Evolutionary conservation across 768 basidiomycete genomes (phyloP).

Genomic region (Trametes maxima): DNA sequence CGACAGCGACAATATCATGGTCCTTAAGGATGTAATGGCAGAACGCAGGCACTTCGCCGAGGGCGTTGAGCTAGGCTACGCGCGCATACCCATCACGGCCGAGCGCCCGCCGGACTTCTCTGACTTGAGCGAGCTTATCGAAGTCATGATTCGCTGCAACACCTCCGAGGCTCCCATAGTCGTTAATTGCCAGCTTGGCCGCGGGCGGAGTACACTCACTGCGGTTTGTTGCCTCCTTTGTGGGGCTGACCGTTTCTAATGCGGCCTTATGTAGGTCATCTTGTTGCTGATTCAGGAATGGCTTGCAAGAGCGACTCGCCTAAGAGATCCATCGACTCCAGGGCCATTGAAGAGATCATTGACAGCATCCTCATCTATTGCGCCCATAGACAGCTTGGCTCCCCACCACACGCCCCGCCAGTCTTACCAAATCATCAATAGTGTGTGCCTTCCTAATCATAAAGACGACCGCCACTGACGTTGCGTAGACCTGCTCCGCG

Average conservation of each 20-base stretch:
- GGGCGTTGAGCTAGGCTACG: conserved; percentile 72
- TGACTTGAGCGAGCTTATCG: conserved; percentile 76
- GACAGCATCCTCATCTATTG: conserved; percentile 44
- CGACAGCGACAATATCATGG: conserved; percentile 65
- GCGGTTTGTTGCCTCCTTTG: conserved; percentile 53
- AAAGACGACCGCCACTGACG: too few species aligned
- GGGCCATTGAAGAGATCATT: conserved; percentile 40
- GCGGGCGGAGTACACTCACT: conserved; percentile 90
- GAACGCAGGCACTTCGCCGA: conserved; percentile 44
- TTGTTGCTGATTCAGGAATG: conserved; percentile 84
- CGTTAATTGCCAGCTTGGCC: conserved; percentile 93
- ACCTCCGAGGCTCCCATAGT: conserved; percentile 79
- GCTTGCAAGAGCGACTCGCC: conserved; percentile 50
- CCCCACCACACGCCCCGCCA: conserved; percentile 44
- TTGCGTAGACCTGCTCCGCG: conserved; percentile 70
- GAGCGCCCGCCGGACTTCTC: conserved; percentile 79
- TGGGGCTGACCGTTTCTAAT: too few species aligned
- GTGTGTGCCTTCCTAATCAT: conserved; percentile 39
- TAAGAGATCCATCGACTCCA: conserved; percentile 41
- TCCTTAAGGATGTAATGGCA: conserved; percentile 88
- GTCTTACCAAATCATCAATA: conserved; percentile 89
- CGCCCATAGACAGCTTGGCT: conserved; percentile 38
- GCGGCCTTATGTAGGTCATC: conserved; percentile 54
- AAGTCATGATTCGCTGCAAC: conserved; percentile 70
- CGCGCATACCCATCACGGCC: conserved; percentile 90